Evolutionary conservation across 140 eudicot species (phyloP), one percentile per base, ranked within the genome.

Genomic region (Bidens hawaiensis): DNA sequence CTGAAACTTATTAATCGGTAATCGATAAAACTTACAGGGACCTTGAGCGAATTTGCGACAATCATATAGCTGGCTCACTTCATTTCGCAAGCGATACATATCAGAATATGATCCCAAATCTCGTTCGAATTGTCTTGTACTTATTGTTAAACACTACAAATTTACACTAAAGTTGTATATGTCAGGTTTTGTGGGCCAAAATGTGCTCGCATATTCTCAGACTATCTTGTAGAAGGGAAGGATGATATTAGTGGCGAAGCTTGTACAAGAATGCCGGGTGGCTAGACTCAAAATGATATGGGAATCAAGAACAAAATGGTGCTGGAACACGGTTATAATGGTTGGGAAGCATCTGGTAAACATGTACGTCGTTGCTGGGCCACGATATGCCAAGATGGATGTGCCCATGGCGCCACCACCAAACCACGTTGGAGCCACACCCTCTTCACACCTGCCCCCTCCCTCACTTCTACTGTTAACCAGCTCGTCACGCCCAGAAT

Each of bases 121-220:
- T 90, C 19, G 76, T 84, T 59, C 82, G 87, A 65, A 71, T 81
- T 18, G 88, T 24, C 26, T 6, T 71, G 0, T n/a, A n/a, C n/a
- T n/a, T n/a, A n/a, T n/a, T 55, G 34, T 40, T 50, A 52, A 16
- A 14, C 54, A 11, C 46, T 15, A 22, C 25, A 13, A 10, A 5
- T 36, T 55, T 13, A 23, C 22, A 14, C 9, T n/a, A 23, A 27
- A 15, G 12, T 28, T 22, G 3, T 4, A 13, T 59, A 1, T n/a
- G 70, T 25, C 73, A 91, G 96, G 98, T n/a, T 87, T 72, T 91
- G 98, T 28, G 98, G 98, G 24, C 96, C 98, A 2, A 87, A 78
- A 69, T 91, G 96, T 74, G 98, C 96, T 14, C 70, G 95, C 40
- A 82, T 85, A 69, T 67, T 91, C 50, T 82, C 83, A 21, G 93